Percentiles rank a stretch among this genome's conserved stretches.
Evolutionary conservation across 2,329 filamentous ascomycete genomes (phyloP).

Genomic region (Sporothrix pseudoabietina): DNA sequence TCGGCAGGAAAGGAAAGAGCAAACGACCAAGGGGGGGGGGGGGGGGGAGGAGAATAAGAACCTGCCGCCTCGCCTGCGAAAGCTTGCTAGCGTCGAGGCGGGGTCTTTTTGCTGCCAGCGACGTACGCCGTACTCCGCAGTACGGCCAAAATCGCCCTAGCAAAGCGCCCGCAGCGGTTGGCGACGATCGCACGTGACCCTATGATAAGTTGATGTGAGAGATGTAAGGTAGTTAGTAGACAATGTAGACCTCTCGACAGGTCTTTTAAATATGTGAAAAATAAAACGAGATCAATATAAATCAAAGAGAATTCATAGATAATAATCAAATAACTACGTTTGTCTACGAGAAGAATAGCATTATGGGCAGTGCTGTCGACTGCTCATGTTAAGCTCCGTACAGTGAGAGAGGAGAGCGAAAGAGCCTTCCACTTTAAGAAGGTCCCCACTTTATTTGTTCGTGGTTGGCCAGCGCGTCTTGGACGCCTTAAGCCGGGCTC

Average conservation of each 20-base stretch:
- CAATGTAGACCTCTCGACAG: too few species aligned
- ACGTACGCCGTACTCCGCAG: constrained; percentile 13
- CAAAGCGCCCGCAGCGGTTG: neutral
- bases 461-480: neutral
- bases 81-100: constrained; percentile 11
- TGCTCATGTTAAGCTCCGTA: neutral
- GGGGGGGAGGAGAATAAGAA: neutral
- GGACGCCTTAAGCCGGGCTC: neutral
- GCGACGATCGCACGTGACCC: constrained; percentile 5
- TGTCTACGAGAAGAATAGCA: neutral
- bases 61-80: neutral
- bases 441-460: constrained; percentile 21
- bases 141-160: neutral
- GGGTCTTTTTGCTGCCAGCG: neutral
- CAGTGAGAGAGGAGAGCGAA: too few species aligned
- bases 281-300: neutral
- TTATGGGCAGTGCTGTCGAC: neutral
- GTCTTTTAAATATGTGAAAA: too few species aligned
- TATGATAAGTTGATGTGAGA: neutral
- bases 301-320: neutral
- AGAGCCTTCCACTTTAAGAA: neutral
- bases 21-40: neutral
- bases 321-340: neutral
- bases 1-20: too few species aligned
- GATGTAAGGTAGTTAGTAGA: neutral